phyloP scores from a whole-genome alignment of 2,329 filamentous ascomycete species.

The Penicillium rolfsii region DNA sequence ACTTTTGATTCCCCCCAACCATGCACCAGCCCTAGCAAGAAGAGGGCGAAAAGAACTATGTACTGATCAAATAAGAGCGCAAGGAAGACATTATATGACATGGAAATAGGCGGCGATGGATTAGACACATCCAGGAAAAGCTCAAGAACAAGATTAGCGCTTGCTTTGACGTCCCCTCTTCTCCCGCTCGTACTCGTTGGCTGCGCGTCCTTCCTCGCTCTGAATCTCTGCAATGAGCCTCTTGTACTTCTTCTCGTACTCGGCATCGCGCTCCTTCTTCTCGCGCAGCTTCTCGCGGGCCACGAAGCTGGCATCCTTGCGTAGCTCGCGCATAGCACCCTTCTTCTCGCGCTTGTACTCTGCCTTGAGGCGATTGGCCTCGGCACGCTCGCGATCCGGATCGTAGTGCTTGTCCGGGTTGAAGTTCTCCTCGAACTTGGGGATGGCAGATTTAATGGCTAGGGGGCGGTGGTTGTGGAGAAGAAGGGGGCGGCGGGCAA shows the following conservation, averaged over 20 bases:
- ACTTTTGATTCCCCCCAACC: constrained; percentile 30
- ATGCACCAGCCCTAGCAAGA: constrained; percentile 23
- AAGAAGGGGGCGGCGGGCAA: constrained; percentile 75
- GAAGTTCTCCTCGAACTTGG: constrained; percentile 95
- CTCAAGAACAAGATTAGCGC: constrained; percentile 41
- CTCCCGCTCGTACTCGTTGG: constrained; percentile 87
- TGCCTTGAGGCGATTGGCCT: constrained; percentile 78
- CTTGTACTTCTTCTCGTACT: constrained; percentile 96
- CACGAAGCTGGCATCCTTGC: constrained; percentile 94
- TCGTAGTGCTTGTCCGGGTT: constrained; percentile 98
- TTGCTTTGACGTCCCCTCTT: constrained; percentile 73
- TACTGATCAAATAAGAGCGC: constrained; percentile 24
- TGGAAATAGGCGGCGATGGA: background rate
- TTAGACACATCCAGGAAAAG: constrained; percentile 10
- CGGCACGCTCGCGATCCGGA: constrained; percentile 84
- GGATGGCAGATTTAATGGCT: constrained; percentile 83
- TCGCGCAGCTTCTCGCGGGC: constrained; percentile 84
- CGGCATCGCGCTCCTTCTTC: constrained; percentile 91
- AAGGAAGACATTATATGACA: constrained; percentile 13
- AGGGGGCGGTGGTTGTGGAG: constrained; percentile 88
- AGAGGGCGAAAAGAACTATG: constrained; percentile 19
- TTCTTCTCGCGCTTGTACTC: constrained; percentile 96
- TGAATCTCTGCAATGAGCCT: constrained; percentile 92
- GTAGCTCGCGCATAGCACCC: constrained; percentile 87
- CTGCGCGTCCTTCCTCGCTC: constrained; percentile 83